These are phyloP conservation scores for Trametes versicolor DNA, from an alignment of 1,284 basidiomycete genomes.

Conservation along the genomic window DNA sequence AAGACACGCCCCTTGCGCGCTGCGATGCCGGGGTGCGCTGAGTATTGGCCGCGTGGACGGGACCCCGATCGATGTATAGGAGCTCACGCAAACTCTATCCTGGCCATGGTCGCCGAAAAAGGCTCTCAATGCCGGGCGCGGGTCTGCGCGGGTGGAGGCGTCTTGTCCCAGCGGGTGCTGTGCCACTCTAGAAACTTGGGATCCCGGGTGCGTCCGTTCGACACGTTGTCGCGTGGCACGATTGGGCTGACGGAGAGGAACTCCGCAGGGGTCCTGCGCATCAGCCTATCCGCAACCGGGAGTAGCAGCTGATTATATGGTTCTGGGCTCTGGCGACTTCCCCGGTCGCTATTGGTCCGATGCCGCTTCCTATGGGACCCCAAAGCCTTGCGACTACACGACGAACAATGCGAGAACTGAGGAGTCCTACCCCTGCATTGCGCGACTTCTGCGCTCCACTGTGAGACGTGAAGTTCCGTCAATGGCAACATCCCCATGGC, in stretches of 20 bases:
- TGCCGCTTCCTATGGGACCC: background rate
- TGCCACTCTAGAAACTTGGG: constrained; percentile 16
- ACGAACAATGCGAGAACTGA: background rate
- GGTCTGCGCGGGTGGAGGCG: constrained; percentile 12
- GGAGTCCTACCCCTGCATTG: background rate
- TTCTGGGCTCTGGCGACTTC: constrained; percentile 10
- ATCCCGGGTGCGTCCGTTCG: background rate
- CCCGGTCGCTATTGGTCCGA: constrained; percentile 6
- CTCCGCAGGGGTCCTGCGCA: constrained; percentile 6
- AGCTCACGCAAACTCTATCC: constrained; percentile 16
- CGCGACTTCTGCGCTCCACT: background rate
- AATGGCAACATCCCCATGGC: background rate
- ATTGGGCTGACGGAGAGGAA: background rate
- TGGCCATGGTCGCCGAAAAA: constrained; percentile 11
- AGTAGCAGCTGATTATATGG: constrained; percentile 9
- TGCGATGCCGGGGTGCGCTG: constrained; percentile 4
- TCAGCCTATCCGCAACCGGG: constrained; percentile 7
- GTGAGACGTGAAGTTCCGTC: background rate
- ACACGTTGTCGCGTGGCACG: constrained; percentile 2
- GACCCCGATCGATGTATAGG: constrained; percentile 19
- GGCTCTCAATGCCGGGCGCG: constrained; percentile 16
- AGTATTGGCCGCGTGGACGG: constrained; percentile 2
- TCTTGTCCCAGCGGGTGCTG: constrained; percentile 17
- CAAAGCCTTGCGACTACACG: constrained; percentile 3
- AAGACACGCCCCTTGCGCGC: constrained; percentile 2